Evolutionary conservation across 2,329 filamentous ascomycete species (phyloP), one percentile per base, ranked within the genome.

Genomic region (Rhinocladiella mackenziei): DNA sequence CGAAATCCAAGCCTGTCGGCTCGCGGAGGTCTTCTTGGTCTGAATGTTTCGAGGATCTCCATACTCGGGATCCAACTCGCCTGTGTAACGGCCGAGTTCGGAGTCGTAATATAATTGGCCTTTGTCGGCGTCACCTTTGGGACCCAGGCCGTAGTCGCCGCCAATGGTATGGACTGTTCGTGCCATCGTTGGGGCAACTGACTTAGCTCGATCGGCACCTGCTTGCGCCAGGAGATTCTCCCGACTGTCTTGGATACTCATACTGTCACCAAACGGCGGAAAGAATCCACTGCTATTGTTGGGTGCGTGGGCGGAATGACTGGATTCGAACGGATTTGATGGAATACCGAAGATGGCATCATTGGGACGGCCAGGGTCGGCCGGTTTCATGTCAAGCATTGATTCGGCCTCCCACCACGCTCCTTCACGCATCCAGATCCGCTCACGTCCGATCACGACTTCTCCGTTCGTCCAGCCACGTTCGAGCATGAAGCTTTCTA

Each of bases 381-480:
- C 72, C 1, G 83, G 80, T 65, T 92, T 91, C 58, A 94, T 74
- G 60, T 98, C 92, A 19, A 97, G 81, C 85, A 96, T 94, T 50
- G 80, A 86, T 68, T 98, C 92, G 4, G 89, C 91, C 66, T 97
- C 91, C 91, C 91, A 97, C 91, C 92, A 98, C 2, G 89, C 86
- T 45, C 73, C 77, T 66, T 98, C 92, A 37, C 91, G 80, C 72
- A 97, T 89, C 92, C 92, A 98, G 30, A 98, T 81, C 22, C 92
- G 85, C 65, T 97, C 89, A 45, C 81, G 83, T 43, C 92, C 92
- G 22, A 97, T 74, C 4, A 95, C 81, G 2, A 97, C 89, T 67
- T 97, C 92, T 28, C 92, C 92, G 57, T 98, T 98, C 68, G 88
- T 96, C 92, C 92, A 98, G 1, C 92, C 92, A 46, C 92, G 82